A percentile compares a stretch with the other conserved stretches of the same genome.
Evolutionary conservation across 768 basidiomycete genomes (phyloP).

Genomic region (Rhodotorula paludigena): DNA sequence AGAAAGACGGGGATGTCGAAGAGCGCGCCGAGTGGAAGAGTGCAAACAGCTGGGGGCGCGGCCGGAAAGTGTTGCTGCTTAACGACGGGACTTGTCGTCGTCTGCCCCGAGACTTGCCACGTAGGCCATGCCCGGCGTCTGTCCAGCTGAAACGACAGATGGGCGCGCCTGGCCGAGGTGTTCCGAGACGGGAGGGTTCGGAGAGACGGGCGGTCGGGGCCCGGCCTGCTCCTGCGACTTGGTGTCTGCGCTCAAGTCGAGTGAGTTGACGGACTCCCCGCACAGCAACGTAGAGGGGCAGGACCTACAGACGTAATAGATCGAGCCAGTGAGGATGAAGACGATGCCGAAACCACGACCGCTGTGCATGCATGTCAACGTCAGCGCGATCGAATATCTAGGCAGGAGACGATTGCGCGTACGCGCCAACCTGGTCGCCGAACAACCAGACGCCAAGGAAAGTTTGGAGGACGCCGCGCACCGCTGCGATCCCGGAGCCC

Average conservation of each 20-base stretch:
- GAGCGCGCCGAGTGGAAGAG: not conserved
- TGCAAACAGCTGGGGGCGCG: not conserved
- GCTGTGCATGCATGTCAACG: conserved; percentile 48
- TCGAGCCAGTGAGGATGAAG: conserved; percentile 72
- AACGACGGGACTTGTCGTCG: not conserved
- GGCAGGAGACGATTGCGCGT: conserved; percentile 45
- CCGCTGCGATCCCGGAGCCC: conserved; percentile 55
- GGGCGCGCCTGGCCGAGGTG: conserved; percentile 7
- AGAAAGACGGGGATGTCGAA: too few species aligned
- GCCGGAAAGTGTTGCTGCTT: not conserved
- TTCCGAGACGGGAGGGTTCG: not conserved
- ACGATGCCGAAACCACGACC: conserved; percentile 75
- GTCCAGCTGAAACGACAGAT: conserved; percentile 14
- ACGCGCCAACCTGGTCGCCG: conserved; percentile 72
- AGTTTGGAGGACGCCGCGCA: conserved; percentile 88
- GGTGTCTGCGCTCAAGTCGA: conserved; percentile 17
- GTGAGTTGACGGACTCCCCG: not conserved
- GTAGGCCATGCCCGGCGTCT: conserved; percentile 24
- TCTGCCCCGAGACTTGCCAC: not conserved
- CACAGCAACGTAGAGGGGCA: not conserved
- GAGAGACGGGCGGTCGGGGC: not conserved
- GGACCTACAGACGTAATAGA: conserved; percentile 57
- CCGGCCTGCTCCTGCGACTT: conserved; percentile 30
- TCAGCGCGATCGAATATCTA: conserved; percentile 10
- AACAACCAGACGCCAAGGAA: conserved; percentile 76